Conservation (phyloP, 345 rosid genomes). For the Pistacia integerrima region DNA sequence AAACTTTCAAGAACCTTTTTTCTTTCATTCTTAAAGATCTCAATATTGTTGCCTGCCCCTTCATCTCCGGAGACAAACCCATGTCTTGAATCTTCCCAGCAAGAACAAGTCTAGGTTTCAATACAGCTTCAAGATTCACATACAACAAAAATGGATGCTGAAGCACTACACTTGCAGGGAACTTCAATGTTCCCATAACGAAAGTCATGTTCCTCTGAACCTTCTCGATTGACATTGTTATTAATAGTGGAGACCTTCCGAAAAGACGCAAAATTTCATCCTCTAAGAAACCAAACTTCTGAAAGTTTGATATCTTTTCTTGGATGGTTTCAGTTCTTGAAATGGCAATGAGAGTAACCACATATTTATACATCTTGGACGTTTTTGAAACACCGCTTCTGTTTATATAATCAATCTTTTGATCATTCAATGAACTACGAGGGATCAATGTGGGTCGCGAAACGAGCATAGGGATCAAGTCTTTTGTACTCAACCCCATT, state of each 20-base stretch:
- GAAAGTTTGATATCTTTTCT: constrained; percentile 42
- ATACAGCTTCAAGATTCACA: constrained; percentile 49
- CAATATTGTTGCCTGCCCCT: constrained; percentile 28
- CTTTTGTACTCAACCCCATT: constrained; percentile 51
- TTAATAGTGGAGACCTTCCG: constrained; percentile 56
- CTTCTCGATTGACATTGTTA: constrained; percentile 73
- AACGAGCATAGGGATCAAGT: constrained; percentile 60
- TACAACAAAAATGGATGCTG: constrained; percentile 56
- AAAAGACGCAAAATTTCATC: constrained; percentile 52
- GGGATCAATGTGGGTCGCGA: constrained; percentile 77
- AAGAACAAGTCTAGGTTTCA: constrained; percentile 64
- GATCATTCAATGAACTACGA: constrained; percentile 56
- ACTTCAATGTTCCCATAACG: constrained; percentile 61
- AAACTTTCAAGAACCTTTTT: constrained; percentile 54
- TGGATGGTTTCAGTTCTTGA: constrained; percentile 67
- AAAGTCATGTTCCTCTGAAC: constrained; percentile 91
- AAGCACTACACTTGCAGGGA: constrained; percentile 52
- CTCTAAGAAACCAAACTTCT: neutral
- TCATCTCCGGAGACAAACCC: constrained; percentile 54
- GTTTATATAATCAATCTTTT: constrained; percentile 62
- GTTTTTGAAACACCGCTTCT: constrained; percentile 49
- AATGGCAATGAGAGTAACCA: constrained; percentile 63
- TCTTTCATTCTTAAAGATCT: constrained; percentile 73
- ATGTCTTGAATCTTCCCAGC: constrained; percentile 61
- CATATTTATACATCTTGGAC: constrained; percentile 75